Base-by-base conservation (phyloP, 352 stramenopile genomes). In the Globisporangium abappressorium region DNA sequence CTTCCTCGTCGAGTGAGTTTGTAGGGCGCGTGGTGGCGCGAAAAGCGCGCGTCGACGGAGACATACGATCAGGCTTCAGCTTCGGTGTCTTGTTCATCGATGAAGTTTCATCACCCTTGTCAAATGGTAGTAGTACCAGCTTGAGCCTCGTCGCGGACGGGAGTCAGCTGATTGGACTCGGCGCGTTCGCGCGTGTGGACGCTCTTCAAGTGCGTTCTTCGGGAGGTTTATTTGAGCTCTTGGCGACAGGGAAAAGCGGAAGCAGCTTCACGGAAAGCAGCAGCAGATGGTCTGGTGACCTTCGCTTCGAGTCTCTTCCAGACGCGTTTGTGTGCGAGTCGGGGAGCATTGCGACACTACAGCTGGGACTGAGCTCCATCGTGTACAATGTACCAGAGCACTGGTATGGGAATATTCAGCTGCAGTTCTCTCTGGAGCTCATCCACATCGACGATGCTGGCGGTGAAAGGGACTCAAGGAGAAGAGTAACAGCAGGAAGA, bases 61-160 rank as follows among this genome's bases (percentile, higher is more conserved):
- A 46, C 38, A 46, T 46, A 46, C 36, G n/a, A 57, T 47, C 58
- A 7, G 59, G 65, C 7, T 57, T 58, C 36, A 60, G 54, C 49
- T 74, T 65, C 51, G 65, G 51, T 5, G 12, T 71, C 18, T 26
- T 74, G 7, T 74, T 74, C 8, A 30, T 68, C 26, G 51, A 70
- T 3, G 63, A 74, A 22, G 9, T 43, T 14, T 71, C 58, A 38
- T 8, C 15, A 18, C 2, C 34, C 2, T 41, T 18, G 2, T 22
- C 28, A 54, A 8, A 33, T 5, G 6, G 22, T 14, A 30, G 36
- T 20, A n/a, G n/a, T 22, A 3, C 14, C 14, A 11, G 22, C 30
- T 49, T 14, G 18, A 20, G 8, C 34, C 41, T 71, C 34, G 33
- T 61, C 3, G 65, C 47, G 7, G 51, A 71, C 18, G 60, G 58